Evolutionary conservation across 2,329 filamentous ascomycete species (phyloP), one percentile per base, ranked within the genome.

Genomic region (Daldinia eschscholtzii): DNA sequence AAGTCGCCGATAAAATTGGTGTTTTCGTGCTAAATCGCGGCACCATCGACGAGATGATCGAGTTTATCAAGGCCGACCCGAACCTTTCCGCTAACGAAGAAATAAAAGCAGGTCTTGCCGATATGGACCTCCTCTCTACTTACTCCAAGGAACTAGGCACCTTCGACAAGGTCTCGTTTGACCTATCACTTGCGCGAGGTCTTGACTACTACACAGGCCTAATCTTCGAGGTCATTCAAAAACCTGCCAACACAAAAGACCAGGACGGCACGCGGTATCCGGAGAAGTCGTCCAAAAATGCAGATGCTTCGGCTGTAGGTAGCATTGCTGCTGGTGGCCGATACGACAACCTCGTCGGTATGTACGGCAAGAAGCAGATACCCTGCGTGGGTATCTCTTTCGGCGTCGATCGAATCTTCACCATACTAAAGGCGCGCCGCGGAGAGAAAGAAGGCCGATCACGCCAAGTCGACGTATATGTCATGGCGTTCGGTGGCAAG

Each of bases 381-480:
- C 95, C 93, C n/a, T 95, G 93, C 74, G 92, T 96, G 5, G 93
- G 93, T 70, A 92, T 97, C 73, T 97, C 94, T 1, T 98, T 98
- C 77, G 95, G 95, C 62, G 93, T 98, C 56, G 95, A 98, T 81
- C 91, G 95, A 74, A 98, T 98, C 77, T 97, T 97, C 83, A 93
- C 92, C 74, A 94, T 98, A 77, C 93, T 91, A 72, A 94, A 97
- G 80, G 91, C 93, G 12, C 87, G 90, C 56, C 86, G 86, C 64
- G 87, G 88, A 65, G 85, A 87, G 23, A 63, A 64, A 30, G 44
- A 48, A 55, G 85, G 83, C 48, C 91, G 86, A 71, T 90, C 59
- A 18, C 60, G 65, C 30, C 56, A 92, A 72, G 87, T 91, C 6
- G 91, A 93, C 75, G 91, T 91, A 26, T 93, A 86, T 79, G 88